Base-by-base conservation (phyloP, 2,329 filamentous ascomycete genomes). In the Penicillium sp. region DNA sequence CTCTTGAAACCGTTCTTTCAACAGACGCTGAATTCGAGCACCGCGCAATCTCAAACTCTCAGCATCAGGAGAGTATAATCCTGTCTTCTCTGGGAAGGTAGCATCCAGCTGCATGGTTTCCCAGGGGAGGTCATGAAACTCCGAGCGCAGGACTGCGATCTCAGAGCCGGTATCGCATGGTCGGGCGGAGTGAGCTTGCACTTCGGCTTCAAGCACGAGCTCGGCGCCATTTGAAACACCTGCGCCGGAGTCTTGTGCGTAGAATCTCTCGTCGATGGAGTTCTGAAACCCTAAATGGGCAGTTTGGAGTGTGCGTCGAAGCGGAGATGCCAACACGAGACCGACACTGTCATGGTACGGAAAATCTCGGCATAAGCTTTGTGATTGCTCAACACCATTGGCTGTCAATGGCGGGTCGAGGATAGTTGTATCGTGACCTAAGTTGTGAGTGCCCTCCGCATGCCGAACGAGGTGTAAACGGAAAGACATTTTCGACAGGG, bases 111-210 rank as follows among this genome's bases (percentile, higher is more conserved):
- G 36, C 4, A 56, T 16, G 5, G 21, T 50, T 34, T 52, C 50
- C 58, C 58, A 59, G 2, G 39, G 45, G 4, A 59, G 40, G 43
- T 50, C 36, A 2, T 49, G 49, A n/a, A 60, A 57, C 21, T 56
- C 54, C 5, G 53, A 31, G 4, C 39, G 47, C 29, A 61, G 13
- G n/a, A 55, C 16, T 1, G 45, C 29, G 4, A 47, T 43, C 2
- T 54, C 54, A 7, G 54, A 61, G 11, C 57, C 56, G 24, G 54
- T 55, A n/a, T 59, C 56, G 34, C 54, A 61, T 5, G 52, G 59
- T 5, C 57, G 51, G 32, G 54, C 43, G 4, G 57, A 59, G 32
- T 61, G 52, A n/a, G 52, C 54, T 18, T 59, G 58, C 2, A 55
- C 27, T 40, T 61, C 54, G 27, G 59, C 45, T 9, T 52, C 49